These are phyloP conservation scores for Tricholoma flavovirens DNA, from an alignment of 768 basidiomycete genomes.

Conservation along the genomic window DNA sequence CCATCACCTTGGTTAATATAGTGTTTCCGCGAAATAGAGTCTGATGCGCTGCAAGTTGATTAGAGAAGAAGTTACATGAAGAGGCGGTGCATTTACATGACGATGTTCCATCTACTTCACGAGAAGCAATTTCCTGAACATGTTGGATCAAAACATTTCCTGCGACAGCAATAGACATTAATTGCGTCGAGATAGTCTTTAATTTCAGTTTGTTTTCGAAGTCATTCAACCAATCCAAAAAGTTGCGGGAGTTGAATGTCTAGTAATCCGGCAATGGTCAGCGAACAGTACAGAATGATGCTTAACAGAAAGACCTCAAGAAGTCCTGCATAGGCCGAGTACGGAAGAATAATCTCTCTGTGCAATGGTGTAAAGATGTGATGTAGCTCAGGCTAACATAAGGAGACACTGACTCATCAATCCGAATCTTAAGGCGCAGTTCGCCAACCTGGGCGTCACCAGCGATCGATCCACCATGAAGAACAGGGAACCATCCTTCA, in stretches of 20 bases:
- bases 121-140: constrained; percentile 61
- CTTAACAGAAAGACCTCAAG: constrained; percentile 40
- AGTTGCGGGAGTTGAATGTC: constrained; percentile 54
- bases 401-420: constrained; percentile 58
- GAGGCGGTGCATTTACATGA: constrained; percentile 42
- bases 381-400: not conserved
- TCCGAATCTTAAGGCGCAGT: constrained; percentile 62
- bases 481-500: constrained; percentile 83
- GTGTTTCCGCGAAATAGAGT: constrained; percentile 72
- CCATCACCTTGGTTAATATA: constrained; percentile 67
- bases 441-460: constrained; percentile 67
- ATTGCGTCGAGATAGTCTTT: constrained; percentile 52
- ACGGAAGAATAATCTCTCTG: constrained; percentile 79
- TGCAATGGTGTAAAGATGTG: constrained; percentile 7
- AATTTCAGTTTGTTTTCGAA: constrained; percentile 62
- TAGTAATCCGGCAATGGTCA: constrained; percentile 18
- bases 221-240: constrained; percentile 70
- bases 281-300: not conserved
- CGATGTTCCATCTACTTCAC: constrained; percentile 65
- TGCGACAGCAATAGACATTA: constrained; percentile 69
- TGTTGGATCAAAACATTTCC: constrained; percentile 59
- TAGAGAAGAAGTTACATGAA: not conserved
- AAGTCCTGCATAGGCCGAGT: constrained; percentile 53
- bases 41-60: constrained; percentile 52
- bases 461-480: constrained; percentile 42